Evolutionary conservation across 2,329 filamentous ascomycete species (phyloP).

Genomic region (Cephalotrichum gorgonifer): DNA sequence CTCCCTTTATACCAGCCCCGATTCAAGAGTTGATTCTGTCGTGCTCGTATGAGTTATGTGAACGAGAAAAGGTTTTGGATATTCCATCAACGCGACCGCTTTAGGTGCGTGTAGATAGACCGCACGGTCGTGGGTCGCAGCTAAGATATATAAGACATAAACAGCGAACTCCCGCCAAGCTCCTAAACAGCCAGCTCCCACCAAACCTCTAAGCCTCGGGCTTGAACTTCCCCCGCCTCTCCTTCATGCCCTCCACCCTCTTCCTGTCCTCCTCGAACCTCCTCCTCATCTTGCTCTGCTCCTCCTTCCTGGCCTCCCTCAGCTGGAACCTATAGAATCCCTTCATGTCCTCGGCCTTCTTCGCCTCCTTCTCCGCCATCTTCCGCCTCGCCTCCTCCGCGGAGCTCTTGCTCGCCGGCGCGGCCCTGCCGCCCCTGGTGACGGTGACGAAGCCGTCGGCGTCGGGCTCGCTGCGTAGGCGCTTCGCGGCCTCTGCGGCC

Average conservation of each 20-base stretch:
- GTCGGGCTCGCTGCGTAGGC: conserved; percentile 69
- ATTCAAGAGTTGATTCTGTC: no score
- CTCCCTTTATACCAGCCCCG: no score
- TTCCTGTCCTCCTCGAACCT: conserved; percentile 67
- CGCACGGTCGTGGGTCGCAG: no score
- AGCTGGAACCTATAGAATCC: conserved; percentile 82
- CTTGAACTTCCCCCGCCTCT: conserved; percentile 52
- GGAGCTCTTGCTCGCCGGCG: conserved; percentile 65
- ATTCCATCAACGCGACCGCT: no score
- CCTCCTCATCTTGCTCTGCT: conserved; percentile 56
- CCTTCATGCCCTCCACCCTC: conserved; percentile 62
- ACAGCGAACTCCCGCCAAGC: neutral
- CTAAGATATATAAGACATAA: neutral
- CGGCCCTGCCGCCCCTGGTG: conserved; percentile 62
- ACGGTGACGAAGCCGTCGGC: conserved; percentile 96
- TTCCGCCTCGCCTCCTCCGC: conserved; percentile 48
- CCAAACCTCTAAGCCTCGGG: conserved; percentile 29
- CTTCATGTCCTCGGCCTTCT: conserved; percentile 52
- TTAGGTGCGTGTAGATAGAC: no score
- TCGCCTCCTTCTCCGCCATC: conserved; percentile 52
- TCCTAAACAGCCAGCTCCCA: neutral
- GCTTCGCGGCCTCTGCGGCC: conserved; percentile 50
- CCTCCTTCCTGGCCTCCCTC: conserved; percentile 66
- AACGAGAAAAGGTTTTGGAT: no score
- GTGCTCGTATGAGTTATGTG: no score